Percentiles rank a stretch among this genome's conserved stretches.
Evolutionary conservation across 257 asterid genomes (phyloP).

Genomic region (Apocynum venetum): DNA sequence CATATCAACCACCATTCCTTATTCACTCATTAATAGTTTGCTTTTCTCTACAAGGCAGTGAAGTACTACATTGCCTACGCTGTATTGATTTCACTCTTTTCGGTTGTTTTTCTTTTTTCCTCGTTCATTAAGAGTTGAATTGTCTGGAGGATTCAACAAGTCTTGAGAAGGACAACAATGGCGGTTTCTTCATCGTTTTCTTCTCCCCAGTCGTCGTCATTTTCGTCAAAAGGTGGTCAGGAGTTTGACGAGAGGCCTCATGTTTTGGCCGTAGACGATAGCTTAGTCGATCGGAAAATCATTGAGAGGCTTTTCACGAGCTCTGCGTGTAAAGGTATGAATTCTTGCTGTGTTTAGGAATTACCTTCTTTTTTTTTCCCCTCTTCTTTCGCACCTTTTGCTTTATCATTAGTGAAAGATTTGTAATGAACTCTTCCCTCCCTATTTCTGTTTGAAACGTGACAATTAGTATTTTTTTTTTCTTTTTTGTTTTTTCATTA

Average conservation of each 20-base stretch:
- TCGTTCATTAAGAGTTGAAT: too few relatives aligned
- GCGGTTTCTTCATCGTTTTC: slow-evolving; percentile 15
- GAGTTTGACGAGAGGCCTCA: slow-evolving; percentile 27
- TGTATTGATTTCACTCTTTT: not conserved
- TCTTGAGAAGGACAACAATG: not conserved
- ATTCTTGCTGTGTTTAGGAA: not conserved
- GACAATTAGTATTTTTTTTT: not conserved
- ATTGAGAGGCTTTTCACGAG: slow-evolving; percentile 24
- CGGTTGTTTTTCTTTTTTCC: not conserved
- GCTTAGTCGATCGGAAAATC: slow-evolving; percentile 22
- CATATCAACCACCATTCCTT: too few relatives aligned
- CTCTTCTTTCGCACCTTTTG: not conserved
- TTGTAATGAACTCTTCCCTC: not conserved
- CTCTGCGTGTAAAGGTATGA: slow-evolving; percentile 31
- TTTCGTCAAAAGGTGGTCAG: not conserved
- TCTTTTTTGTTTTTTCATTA: not conserved
- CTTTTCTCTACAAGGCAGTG: not conserved
- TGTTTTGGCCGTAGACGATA: slow-evolving; percentile 36
- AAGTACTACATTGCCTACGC: not conserved
- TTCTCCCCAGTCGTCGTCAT: slow-evolving; percentile 4
- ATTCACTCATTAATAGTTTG: too few relatives aligned
- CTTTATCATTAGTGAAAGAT: not conserved
- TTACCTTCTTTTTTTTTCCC: not conserved
- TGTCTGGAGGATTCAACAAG: not conserved
- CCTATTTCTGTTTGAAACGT: not conserved